These are phyloP conservation scores for Erysimum cheiranthoides DNA, from an alignment of 345 rosid species.

Conservation along the genomic window DNA sequence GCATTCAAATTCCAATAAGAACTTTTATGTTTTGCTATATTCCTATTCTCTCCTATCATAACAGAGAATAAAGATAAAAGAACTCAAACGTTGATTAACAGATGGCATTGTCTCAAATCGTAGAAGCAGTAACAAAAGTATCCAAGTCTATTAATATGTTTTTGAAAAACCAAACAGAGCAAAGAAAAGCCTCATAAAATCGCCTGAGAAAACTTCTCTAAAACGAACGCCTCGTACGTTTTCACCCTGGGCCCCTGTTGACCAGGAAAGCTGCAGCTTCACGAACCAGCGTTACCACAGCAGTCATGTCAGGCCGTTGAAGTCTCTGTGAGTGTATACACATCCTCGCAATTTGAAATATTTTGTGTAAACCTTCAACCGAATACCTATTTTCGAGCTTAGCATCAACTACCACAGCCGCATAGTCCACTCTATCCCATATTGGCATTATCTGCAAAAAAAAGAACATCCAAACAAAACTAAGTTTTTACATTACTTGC, in stretches of 20 bases:
- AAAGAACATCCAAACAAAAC: not conserved
- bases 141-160: no score
- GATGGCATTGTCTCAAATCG: constrained; percentile 1
- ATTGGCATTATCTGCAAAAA: not conserved
- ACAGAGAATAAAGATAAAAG: constrained; percentile 5
- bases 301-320: not conserved
- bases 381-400: not conserved
- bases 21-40: constrained; percentile 3
- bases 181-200: no score
- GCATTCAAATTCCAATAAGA: constrained; percentile 19
- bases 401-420: not conserved
- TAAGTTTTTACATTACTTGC: not conserved
- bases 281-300: constrained; percentile 10
- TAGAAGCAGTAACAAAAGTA: not conserved
- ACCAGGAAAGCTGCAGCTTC: no score
- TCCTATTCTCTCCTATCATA: not conserved
- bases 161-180: no score
- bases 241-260: no score
- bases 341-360: not conserved
- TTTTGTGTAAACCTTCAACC: constrained; percentile 15
- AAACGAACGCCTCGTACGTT: no score
- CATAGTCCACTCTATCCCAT: not conserved
- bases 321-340: not conserved
- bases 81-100: constrained; percentile 1
- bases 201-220: no score